Percentiles rank a stretch among this genome's conserved stretches.
Conservation (phyloP, 306 rosid genomes). For the Heteromeles arbutifolia region DNA sequence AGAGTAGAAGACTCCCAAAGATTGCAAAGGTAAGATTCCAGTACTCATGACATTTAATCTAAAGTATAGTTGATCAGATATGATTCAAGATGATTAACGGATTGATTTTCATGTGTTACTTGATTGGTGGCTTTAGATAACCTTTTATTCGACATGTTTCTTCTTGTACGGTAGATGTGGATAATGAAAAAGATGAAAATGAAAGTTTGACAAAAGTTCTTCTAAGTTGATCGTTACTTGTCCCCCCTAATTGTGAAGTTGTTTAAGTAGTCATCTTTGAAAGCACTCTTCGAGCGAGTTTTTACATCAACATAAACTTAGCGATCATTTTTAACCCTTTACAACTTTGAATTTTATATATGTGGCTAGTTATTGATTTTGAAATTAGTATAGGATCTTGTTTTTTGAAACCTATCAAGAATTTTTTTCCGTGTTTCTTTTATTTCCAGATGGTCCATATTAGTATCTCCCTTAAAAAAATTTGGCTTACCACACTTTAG, state of each 20-base stretch:
- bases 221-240: neutral
- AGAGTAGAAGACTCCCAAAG: slow-evolving; percentile 89
- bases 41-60: neutral
- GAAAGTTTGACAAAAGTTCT: neutral
- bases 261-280: neutral
- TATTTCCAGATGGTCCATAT: neutral
- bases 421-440: neutral
- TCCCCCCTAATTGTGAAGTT: neutral
- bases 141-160: no score
- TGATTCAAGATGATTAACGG: neutral
- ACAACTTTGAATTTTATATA: neutral
- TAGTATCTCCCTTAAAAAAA: neutral
- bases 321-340: neutral
- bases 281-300: neutral
- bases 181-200: neutral
- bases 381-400: neutral
- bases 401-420: neutral
- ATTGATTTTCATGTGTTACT: neutral
- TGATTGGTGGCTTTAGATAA: neutral
- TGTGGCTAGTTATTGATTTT: neutral
- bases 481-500: neutral
- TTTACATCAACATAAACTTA: neutral
- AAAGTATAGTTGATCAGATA: neutral
- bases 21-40: slow-evolving; percentile 70
- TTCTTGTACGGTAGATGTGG: neutral